Conservation (phyloP, 441 rosid species). For the Metrosideros polymorpha region DNA sequence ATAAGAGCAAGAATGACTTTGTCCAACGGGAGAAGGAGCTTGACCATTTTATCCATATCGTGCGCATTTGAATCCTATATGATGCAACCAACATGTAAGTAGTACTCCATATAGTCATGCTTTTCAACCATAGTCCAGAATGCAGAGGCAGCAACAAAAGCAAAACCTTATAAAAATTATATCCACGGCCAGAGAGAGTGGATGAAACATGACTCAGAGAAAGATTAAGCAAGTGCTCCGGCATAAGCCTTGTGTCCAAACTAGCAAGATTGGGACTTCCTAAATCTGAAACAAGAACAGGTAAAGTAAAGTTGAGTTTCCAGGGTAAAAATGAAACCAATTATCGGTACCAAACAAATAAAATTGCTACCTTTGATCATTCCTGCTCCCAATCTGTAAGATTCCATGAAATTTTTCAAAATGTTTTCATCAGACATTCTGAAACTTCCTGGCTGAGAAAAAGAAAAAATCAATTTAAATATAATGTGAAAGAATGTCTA, state of each 20-base stretch:
- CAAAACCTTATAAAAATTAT: conserved; percentile 91
- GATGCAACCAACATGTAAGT: conserved; percentile 7
- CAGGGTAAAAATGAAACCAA: neutral
- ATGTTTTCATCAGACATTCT: conserved; percentile 41
- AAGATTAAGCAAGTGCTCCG: conserved; percentile 81
- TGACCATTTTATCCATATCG: conserved; percentile 68
- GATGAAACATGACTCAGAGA: conserved; percentile 52
- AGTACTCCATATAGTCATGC: neutral
- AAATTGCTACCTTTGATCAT: conserved; percentile 58
- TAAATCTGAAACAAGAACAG: conserved; percentile 42
- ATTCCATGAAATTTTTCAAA: conserved; percentile 50
- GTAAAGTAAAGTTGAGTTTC: neutral
- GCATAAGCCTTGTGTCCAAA: conserved; percentile 73
- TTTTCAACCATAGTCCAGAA: neutral
- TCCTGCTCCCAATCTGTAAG: conserved; percentile 66
- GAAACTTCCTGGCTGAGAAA: conserved; percentile 56
- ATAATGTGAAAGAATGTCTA: neutral
- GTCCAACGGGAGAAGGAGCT: conserved; percentile 44
- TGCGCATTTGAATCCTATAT: conserved; percentile 71
- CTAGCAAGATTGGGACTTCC: conserved; percentile 45
- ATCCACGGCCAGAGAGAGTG: conserved; percentile 29
- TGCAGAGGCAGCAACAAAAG: neutral
- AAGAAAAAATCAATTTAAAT: conserved; percentile 1
- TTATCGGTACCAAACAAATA: neutral
- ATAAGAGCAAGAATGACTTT: conserved; percentile 31